A percentile compares a stretch with the other conserved stretches of the same genome.
phyloP scores from a whole-genome alignment of 805 yeast genomes.

The Saccharomyces mikatae region DNA sequence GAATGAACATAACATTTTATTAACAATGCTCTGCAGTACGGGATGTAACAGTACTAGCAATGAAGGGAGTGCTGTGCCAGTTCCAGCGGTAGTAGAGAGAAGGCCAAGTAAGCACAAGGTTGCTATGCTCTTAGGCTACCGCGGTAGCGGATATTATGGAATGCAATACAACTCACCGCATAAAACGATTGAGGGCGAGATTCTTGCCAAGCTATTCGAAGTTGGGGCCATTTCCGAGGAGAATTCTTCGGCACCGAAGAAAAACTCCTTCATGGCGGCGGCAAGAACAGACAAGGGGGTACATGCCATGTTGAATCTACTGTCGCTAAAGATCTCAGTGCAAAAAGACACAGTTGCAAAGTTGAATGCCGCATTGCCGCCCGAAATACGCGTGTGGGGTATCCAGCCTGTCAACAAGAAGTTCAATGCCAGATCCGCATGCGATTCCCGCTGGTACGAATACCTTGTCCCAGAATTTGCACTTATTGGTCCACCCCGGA shows the following conservation, averaged over 20 bases:
- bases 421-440: slow-evolving; percentile 82
- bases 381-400: slow-evolving; percentile 80
- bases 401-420: slow-evolving; percentile 71
- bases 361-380: slow-evolving; percentile 65
- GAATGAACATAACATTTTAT: not conserved
- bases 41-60: not conserved
- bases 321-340: slow-evolving; percentile 78
- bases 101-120: slow-evolving; percentile 62
- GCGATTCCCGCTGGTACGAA: slow-evolving; percentile 82
- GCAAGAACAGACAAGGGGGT: slow-evolving; percentile 94
- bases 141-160: slow-evolving; percentile 95
- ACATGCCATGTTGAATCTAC: slow-evolving; percentile 92
- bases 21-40: not conserved
- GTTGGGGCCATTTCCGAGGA: slow-evolving; percentile 86
- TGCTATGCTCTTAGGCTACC: slow-evolving; percentile 84
- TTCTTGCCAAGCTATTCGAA: slow-evolving; percentile 71
- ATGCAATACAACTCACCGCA: slow-evolving; percentile 88
- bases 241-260: slow-evolving; percentile 80
- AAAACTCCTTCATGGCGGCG: slow-evolving; percentile 78
- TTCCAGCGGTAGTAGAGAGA: not conserved
- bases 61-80: not conserved
- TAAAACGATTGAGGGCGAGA: slow-evolving; percentile 81
- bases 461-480: slow-evolving; percentile 81
- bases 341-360: slow-evolving; percentile 56
- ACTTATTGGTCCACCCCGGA: slow-evolving; percentile 70